Evolutionary conservation across 257 asterid species (phyloP), one percentile per base, ranked within the genome.

Genomic region (Salvia miltiorrhiza): DNA sequence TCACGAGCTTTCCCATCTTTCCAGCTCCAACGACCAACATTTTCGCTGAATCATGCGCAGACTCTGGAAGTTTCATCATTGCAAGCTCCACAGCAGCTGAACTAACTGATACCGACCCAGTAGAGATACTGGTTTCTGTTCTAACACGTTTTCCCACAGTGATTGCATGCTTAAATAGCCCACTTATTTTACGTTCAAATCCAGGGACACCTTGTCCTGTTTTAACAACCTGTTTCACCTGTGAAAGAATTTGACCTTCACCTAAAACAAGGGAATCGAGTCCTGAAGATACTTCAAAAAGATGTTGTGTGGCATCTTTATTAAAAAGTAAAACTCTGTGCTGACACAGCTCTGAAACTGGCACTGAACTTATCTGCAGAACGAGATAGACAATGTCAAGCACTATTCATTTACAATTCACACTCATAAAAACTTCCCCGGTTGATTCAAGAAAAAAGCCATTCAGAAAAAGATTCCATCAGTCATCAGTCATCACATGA

Each of bases 71-170:
- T 70, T 93, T 93, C 87, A 80, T 67, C 72, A 84, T 71, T 47
- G 98, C 96, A 70, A 93, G 96, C 82, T 93, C 97, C 47, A 93
- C 98, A 23, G 98, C 93, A 48, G 98, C 98, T 41, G 98, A 90
- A 75, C 98, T 90, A 72, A 93, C 96, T 7, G 98, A 93, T 24
- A 93, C 95, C 0, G 98, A 87, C 21, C 98, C 98, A 3, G 88
- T 71, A 21, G 98, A 83, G 64, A 88, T 93, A 76, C 63, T 88
- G 55, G 96, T 93, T 70, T 93, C 95, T 10, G 90, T 84, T 71
- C 98, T 85, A 37, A 93, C 98, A 21, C 98, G 87, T 81, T 93
- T 93, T 26, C 98, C 98, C 30, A 85, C 96, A 0, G 89, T 86
- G 61, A 86, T 88, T 23, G 96, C 97, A 30, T 84, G 96, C 78